Conservation (phyloP, 176 grass and related monocot genomes). For the Carex parvula region DNA sequence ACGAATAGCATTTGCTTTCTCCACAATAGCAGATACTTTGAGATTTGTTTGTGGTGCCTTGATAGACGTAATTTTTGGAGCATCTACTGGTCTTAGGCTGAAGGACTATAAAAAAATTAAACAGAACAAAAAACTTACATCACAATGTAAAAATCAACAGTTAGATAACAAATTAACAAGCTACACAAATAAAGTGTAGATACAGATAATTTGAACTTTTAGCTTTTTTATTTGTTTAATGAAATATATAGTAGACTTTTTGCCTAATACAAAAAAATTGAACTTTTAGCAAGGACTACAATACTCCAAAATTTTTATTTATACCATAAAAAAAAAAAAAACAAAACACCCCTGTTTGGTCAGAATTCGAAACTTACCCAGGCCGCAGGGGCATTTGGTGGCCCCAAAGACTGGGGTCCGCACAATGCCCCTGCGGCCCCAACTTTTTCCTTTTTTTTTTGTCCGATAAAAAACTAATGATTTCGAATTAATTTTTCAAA, state of each 20-base stretch:
- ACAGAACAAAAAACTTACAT: background rate
- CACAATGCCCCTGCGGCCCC: too few relatives aligned
- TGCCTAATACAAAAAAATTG: too few relatives aligned
- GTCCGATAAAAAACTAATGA: too few relatives aligned
- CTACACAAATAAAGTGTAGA: background rate
- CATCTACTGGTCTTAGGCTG: conserved; percentile 61
- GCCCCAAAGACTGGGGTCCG: too few relatives aligned
- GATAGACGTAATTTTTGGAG: conserved; percentile 36
- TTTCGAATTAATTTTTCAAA: too few relatives aligned
- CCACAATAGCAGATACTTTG: conserved; percentile 92
- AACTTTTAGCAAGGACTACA: background rate
- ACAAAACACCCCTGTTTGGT: too few relatives aligned
- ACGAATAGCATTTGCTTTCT: conserved; percentile 91
- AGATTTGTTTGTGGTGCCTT: conserved; percentile 59
- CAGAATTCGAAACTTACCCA: too few relatives aligned
- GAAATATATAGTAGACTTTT: too few relatives aligned
- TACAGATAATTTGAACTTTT: background rate
- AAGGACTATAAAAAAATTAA: conserved; percentile 55
- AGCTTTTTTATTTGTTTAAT: too few relatives aligned
- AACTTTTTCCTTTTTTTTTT: too few relatives aligned
- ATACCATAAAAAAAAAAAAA: too few relatives aligned
- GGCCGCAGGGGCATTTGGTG: too few relatives aligned
- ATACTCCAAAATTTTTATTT: background rate
- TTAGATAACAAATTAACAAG: background rate
- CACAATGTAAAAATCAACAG: background rate